These are phyloP conservation scores for Firmiana major DNA, from an alignment of 345 rosid genomes.

Conservation along the genomic window DNA sequence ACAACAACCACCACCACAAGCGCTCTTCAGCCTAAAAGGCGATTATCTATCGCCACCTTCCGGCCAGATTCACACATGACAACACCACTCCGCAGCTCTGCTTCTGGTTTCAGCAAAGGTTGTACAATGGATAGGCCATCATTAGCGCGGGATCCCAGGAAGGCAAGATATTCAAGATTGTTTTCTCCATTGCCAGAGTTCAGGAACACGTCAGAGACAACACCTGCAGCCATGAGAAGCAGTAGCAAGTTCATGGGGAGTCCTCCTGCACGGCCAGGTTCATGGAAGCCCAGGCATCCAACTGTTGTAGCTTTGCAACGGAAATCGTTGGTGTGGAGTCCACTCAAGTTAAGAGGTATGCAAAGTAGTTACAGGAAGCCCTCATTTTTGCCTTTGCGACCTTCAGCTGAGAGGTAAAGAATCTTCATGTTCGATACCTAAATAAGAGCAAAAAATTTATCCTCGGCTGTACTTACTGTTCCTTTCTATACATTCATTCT, in stretches of 20 bases:
- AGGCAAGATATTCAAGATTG: slow-evolving; percentile 66
- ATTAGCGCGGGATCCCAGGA: slow-evolving; percentile 43
- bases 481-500: background rate
- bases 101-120: slow-evolving; percentile 25
- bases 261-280: slow-evolving; percentile 68
- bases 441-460: background rate
- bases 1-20: slow-evolving; percentile 33
- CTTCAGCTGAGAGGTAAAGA: slow-evolving; percentile 22
- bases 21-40: slow-evolving; percentile 49
- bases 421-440: background rate
- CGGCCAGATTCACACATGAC: slow-evolving; percentile 48
- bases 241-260: slow-evolving; percentile 83
- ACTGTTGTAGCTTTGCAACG: slow-evolving; percentile 79
- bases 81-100: slow-evolving; percentile 48
- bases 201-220: slow-evolving; percentile 30
- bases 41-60: slow-evolving; percentile 93
- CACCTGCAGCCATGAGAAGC: slow-evolving; percentile 53
- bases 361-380: slow-evolving; percentile 37
- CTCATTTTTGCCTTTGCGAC: slow-evolving; percentile 34
- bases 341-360: slow-evolving; percentile 54
- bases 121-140: slow-evolving; percentile 33
- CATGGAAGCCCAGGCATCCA: slow-evolving; percentile 87
- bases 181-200: slow-evolving; percentile 67
- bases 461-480: background rate
- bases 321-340: slow-evolving; percentile 89